Evolutionary conservation across 768 basidiomycete species (phyloP).

Genomic region (Leccinum incarnatum): DNA sequence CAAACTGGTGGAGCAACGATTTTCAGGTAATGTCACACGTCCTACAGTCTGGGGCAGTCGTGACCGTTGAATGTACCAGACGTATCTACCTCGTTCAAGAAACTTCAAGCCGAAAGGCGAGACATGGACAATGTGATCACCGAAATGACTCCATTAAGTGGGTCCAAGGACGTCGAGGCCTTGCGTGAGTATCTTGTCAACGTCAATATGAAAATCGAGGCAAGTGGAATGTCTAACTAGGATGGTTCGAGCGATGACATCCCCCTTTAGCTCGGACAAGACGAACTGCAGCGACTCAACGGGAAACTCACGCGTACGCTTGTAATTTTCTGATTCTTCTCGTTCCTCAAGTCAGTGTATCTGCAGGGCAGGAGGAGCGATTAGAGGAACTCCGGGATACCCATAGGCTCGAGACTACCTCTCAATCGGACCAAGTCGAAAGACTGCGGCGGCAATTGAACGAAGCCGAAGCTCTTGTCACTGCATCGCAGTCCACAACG

Average conservation of each 20-base stretch:
- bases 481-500: slow-evolving; percentile 50
- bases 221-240: slow-evolving; percentile 32
- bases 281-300: slow-evolving; percentile 76
- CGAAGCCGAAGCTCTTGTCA: slow-evolving; percentile 68
- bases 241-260: neutral
- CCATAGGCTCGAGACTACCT: slow-evolving; percentile 76
- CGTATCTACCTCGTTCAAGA: slow-evolving; percentile 74
- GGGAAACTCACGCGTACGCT: slow-evolving; percentile 69
- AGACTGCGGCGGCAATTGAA: slow-evolving; percentile 63
- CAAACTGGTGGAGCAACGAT: slow-evolving; percentile 73
- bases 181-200: slow-evolving; percentile 73
- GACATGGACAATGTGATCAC: slow-evolving; percentile 66
- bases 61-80: slow-evolving; percentile 42
- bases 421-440: slow-evolving; percentile 73
- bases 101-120: slow-evolving; percentile 67
- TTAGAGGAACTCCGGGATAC: slow-evolving; percentile 83
- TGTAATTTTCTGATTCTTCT: neutral
- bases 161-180: slow-evolving; percentile 59
- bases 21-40: slow-evolving; percentile 49
- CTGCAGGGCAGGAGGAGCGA: slow-evolving; percentile 76
- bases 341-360: slow-evolving; percentile 5
- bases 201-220: slow-evolving; percentile 66
- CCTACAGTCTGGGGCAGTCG: neutral
- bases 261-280: slow-evolving; percentile 54
- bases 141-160: slow-evolving; percentile 69